These are phyloP conservation scores for Acanthochlamys bracteata DNA, from an alignment of 106 monocot genomes.

Conservation along the genomic window DNA sequence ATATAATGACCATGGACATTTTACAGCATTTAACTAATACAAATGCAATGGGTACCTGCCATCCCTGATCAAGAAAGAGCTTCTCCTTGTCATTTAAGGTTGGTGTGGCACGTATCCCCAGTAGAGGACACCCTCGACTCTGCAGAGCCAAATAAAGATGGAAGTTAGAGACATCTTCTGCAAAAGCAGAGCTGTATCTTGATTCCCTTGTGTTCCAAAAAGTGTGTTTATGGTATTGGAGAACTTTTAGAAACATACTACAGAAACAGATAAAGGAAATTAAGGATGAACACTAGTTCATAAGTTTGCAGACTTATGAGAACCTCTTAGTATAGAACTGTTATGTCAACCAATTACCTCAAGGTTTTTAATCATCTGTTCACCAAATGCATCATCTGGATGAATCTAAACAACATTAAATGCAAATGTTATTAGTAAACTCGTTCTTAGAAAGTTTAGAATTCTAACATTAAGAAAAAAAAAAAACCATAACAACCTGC, in stretches of 20 bases:
- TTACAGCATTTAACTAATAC: neutral
- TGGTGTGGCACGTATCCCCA: conserved; percentile 75
- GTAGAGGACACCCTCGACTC: conserved; percentile 82
- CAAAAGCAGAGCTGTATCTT: neutral
- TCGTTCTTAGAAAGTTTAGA: conserved; percentile 3
- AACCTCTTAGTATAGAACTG: too few species aligned
- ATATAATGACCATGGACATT: too few species aligned
- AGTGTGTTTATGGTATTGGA: too few species aligned
- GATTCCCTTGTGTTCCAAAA: neutral
- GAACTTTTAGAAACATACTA: too few species aligned
- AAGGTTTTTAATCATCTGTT: conserved; percentile 95
- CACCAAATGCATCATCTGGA: conserved; percentile 97
- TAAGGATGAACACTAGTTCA: neutral
- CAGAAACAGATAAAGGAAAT: too few species aligned
- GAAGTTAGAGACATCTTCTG: neutral
- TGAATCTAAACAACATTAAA: conserved; percentile 46
- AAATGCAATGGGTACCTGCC: conserved; percentile 39
- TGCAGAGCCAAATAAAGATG: conserved; percentile 23
- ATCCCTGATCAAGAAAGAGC: conserved; percentile 73
- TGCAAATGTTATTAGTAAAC: neutral
- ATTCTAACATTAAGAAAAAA: neutral
- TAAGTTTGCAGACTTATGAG: neutral
- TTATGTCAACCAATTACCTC: conserved; percentile 44
- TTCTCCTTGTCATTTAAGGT: conserved; percentile 56
- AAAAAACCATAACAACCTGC: conserved; percentile 39